A percentile compares a stretch with the other conserved stretches of the same genome.
These are phyloP conservation scores for Dictyostelium gargantuum DNA, from an alignment of 208 protist genomes.

Conservation along the genomic window DNA sequence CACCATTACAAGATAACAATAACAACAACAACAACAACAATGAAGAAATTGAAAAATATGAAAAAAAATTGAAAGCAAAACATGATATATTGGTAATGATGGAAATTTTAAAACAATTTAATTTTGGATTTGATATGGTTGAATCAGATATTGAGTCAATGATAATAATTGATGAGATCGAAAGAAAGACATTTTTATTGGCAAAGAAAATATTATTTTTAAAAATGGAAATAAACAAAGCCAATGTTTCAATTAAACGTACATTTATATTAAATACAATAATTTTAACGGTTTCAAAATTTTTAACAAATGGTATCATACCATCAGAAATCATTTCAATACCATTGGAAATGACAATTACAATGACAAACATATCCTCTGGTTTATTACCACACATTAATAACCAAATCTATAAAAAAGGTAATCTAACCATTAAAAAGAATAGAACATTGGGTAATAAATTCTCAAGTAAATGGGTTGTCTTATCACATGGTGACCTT, in stretches of 20 bases:
- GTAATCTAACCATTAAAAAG: not conserved
- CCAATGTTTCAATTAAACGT: not conserved
- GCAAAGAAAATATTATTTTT: constrained; percentile 31
- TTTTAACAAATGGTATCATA: not conserved
- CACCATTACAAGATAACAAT: not conserved
- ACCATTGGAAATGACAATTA: constrained; percentile 54
- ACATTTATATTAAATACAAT: constrained; percentile 13
- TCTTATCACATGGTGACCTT: constrained; percentile 20
- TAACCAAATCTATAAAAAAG: constrained; percentile 21
- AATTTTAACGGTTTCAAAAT: constrained; percentile 1
- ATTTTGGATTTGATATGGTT: constrained; percentile 13
- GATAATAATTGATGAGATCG: not conserved
- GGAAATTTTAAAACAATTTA: constrained; percentile 51
- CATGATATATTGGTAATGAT: not conserved
- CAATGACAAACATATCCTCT: not conserved
- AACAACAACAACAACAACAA: not conserved
- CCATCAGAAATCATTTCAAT: constrained; percentile 23
- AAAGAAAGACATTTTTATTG: constrained; percentile 51
- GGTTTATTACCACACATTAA: not conserved
- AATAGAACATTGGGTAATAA: constrained; percentile 5
- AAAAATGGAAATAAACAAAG: constrained; percentile 28
- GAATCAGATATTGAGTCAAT: not conserved
- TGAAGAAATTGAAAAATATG: constrained; percentile 5
- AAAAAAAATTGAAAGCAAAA: constrained; percentile 19
- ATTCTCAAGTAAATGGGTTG: constrained; percentile 18